These are phyloP conservation scores for Ceratobasidium sp. DNA, from an alignment of 1,284 basidiomycete genomes.

Conservation along the genomic window DNA sequence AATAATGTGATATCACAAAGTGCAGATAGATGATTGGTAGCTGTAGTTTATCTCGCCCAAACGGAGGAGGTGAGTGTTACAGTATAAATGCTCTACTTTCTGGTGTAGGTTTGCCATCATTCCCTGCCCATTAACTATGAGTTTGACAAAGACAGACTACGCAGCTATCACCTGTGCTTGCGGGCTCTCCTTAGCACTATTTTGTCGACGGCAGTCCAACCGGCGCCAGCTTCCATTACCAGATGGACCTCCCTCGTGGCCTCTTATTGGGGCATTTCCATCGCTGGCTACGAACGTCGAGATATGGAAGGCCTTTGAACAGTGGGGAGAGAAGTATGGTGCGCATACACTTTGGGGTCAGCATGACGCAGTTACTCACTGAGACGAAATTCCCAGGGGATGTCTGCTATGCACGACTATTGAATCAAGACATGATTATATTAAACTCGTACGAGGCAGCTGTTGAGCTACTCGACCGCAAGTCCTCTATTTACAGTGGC, in stretches of 20 bases:
- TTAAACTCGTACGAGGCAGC: slow-evolving; percentile 20
- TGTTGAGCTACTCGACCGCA: slow-evolving; percentile 3
- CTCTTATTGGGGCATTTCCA: slow-evolving; percentile 1
- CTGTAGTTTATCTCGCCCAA: too few relatives aligned
- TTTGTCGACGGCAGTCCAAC: background rate
- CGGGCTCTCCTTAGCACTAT: background rate
- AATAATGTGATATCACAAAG: too few relatives aligned
- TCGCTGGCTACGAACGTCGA: background rate
- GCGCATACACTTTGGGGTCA: background rate
- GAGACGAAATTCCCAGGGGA: background rate
- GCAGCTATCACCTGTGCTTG: background rate
- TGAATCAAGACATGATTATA: slow-evolving; percentile 21
- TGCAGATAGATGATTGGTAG: too few relatives aligned
- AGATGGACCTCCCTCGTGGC: slow-evolving; percentile 15
- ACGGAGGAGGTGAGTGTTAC: too few relatives aligned
- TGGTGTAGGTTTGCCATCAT: too few relatives aligned
- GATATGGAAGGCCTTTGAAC: background rate
- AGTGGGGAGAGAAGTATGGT: slow-evolving; percentile 31
- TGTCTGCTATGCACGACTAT: slow-evolving; percentile 2
- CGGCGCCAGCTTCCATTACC: background rate
- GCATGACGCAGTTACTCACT: background rate
- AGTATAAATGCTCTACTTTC: too few relatives aligned
- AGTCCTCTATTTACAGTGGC: slow-evolving; percentile 12
- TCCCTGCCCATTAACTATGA: too few relatives aligned
- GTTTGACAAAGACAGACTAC: too few relatives aligned